phyloP scores from a whole-genome alignment of 78 protist species.

The Monosiga brevicollis region DNA sequence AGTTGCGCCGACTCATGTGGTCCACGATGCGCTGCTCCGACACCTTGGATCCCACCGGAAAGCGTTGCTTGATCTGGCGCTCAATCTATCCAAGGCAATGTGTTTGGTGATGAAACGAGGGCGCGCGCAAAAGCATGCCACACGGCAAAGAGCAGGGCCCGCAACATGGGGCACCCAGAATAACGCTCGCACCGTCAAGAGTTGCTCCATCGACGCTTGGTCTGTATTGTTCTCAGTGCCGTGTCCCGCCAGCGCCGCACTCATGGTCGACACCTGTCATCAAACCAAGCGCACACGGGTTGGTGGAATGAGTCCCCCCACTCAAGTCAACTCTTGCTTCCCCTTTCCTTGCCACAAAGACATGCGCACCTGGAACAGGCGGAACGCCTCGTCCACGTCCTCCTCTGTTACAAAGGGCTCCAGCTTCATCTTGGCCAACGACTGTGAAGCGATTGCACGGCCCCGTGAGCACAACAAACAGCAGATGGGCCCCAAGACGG shows the following conservation, averaged over 20 bases:
- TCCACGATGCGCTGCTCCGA: not conserved
- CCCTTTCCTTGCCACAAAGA: not conserved
- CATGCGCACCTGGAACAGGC: slow-evolving; percentile 38
- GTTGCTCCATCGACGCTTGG: not conserved
- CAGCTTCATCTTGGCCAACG: slow-evolving; percentile 62
- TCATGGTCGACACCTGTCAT: slow-evolving; percentile 49
- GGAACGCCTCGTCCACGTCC: slow-evolving; percentile 67
- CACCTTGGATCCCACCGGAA: slow-evolving; percentile 36
- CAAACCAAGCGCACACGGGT: too few relatives aligned
- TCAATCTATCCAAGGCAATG: slow-evolving; percentile 25
- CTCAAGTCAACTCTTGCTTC: not conserved
- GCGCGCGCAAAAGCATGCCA: too few relatives aligned
- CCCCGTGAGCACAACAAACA: too few relatives aligned
- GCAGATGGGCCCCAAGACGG: too few relatives aligned
- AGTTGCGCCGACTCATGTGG: not conserved
- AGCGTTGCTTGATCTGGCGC: slow-evolving; percentile 9
- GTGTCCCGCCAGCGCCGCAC: slow-evolving; percentile 23
- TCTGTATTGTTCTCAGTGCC: not conserved
- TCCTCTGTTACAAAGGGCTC: slow-evolving; percentile 6
- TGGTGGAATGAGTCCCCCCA: too few relatives aligned
- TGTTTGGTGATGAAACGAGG: not conserved
- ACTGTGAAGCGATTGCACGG: too few relatives aligned
- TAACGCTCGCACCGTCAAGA: not conserved
- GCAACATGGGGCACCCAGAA: too few relatives aligned
- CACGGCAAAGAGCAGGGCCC: too few relatives aligned